Base-by-base conservation (phyloP, 345 rosid species). In the Citrus cavaleriei region DNA sequence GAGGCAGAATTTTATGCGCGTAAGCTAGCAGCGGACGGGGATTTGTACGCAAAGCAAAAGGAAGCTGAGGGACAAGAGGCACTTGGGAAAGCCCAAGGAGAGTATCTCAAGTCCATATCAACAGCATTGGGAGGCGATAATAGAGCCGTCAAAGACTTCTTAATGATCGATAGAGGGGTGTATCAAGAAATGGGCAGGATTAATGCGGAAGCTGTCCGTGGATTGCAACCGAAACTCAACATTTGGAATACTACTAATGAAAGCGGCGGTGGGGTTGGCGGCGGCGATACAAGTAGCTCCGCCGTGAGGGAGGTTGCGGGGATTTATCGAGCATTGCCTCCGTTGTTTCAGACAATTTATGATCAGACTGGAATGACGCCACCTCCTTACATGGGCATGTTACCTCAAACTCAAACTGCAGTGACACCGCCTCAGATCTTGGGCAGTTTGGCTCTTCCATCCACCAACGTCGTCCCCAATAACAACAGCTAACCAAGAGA, bases 331-430 rank as follows among this genome's bases (percentile, higher is more conserved):
- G 89, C 85, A 93, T 67, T 92, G 81, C 97, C 95, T 24, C 95
- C 95, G 0, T 81, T 91, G 87, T 81, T 94, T 10, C 82, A 89
- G 78, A 94, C 97, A 21, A 95, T 94, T 75, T 85, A 94, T 2
- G 93, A 94, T 28, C 97, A 92, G 62, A 94, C 95, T 0, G 97
- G 93, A 55, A 92, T 91, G 95, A 80, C 80, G 3, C 97, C 97
- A 5, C 92, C 98, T 4, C 60, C 91, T 0, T 94, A 93, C 92
- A 73, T 94, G 57, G 95, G 90, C 61, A 78, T 46, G 51, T 46
- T 46, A 46, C 51, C 83, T 40, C 89, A n/a, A 27, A 19, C 22
- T 32, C 97, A 92, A 65, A 91, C 95, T 0, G 95, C 92, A 49
- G 91, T 91, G 94, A 80, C 80, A 4, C 97, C 97, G 4, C 92